phyloP scores from a whole-genome alignment of 2,329 filamentous ascomycete genomes.

The Colletotrichum australisinense region DNA sequence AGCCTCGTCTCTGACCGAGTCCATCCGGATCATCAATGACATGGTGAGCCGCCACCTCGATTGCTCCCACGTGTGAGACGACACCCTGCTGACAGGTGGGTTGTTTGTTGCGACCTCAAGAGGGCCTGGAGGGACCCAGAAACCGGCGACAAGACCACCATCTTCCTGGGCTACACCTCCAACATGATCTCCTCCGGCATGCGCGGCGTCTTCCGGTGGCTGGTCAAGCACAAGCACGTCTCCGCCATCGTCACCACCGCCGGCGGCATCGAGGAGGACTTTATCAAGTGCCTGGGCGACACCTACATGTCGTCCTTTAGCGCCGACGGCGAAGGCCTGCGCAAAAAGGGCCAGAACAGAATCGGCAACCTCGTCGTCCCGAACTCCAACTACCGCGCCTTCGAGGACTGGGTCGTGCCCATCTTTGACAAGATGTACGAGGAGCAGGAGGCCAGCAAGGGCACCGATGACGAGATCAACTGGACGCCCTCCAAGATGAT shows the following conservation, averaged over 20 bases:
- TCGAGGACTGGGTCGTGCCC: constrained; percentile 97
- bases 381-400: constrained; percentile 96
- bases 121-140: constrained; percentile 85
- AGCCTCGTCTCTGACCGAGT: constrained; percentile 81
- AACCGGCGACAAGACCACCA: constrained; percentile 83
- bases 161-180: constrained; percentile 97
- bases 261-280: constrained; percentile 94
- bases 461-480: constrained; percentile 73
- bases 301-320: constrained; percentile 93
- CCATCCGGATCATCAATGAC: constrained; percentile 90
- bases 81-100: constrained; percentile 36
- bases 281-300: constrained; percentile 96
- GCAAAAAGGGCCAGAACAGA: constrained; percentile 88
- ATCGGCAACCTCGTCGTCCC: constrained; percentile 97
- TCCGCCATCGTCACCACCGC: constrained; percentile 95
- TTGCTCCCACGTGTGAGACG: background rate
- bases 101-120: constrained; percentile 52
- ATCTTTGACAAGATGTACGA: constrained; percentile 94
- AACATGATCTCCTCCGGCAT: constrained; percentile 98
- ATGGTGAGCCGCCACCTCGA: constrained; percentile 74
- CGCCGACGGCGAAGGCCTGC: constrained; percentile 79
- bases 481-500: constrained; percentile 98
- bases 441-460: constrained; percentile 87
- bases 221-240: constrained; percentile 92
- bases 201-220: constrained; percentile 89